Conservation (phyloP, 2,329 filamentous ascomycete species). For the Phialophora macrospora region DNA sequence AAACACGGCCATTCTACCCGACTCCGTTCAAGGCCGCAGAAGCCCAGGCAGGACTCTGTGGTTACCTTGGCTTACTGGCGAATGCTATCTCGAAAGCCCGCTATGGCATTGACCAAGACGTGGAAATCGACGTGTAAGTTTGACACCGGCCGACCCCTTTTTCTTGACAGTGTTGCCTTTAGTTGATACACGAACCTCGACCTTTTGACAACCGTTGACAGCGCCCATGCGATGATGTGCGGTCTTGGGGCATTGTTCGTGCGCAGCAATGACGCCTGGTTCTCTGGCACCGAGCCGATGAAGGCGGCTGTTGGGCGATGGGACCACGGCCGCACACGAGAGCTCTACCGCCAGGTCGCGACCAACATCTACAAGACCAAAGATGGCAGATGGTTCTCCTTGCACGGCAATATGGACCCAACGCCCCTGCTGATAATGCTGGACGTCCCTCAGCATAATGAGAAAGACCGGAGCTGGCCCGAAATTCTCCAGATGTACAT, state of each 20-base stretch:
- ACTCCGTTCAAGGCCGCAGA: conserved; percentile 60
- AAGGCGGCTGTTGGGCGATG: conserved; percentile 13
- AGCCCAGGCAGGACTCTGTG: conserved; percentile 62
- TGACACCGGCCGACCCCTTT: no score
- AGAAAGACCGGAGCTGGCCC: conserved; percentile 16
- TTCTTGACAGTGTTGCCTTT: no score
- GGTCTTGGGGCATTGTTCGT: conserved; percentile 20
- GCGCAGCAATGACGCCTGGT: conserved; percentile 18
- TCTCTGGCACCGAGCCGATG: conserved; percentile 21
- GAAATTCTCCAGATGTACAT: conserved; percentile 22
- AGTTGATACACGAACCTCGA: no score
- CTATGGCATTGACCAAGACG: conserved; percentile 44
- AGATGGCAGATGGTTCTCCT: conserved; percentile 51
- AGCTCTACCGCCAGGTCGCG: conserved; percentile 18
- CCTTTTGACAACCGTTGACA: no score
- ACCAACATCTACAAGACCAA: conserved; percentile 55
- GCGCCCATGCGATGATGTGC: conserved; percentile 18
- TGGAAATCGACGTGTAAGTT: conserved; percentile 15
- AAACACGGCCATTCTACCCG: conserved; percentile 49
- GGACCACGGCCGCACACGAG: conserved; percentile 26
- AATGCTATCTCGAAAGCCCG: conserved; percentile 63
- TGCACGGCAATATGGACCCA: conserved; percentile 25
- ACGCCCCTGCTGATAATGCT: conserved; percentile 22
- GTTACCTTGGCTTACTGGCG: conserved; percentile 64
- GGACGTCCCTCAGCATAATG: conserved; percentile 21